Base-by-base conservation (phyloP, 1,284 basidiomycete genomes). In the Paramarasmius palmivorus region DNA sequence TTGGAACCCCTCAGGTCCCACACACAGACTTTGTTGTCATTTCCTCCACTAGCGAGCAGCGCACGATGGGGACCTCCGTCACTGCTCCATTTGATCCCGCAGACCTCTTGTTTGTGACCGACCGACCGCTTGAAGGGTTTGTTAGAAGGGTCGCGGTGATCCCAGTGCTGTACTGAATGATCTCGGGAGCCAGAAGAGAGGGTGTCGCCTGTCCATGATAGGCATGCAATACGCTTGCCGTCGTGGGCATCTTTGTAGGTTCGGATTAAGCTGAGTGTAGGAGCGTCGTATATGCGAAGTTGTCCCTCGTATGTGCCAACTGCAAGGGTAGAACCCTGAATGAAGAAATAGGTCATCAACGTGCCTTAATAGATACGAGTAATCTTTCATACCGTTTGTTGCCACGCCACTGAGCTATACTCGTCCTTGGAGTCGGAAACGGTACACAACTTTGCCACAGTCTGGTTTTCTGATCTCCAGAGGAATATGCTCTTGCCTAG, bases 11-110 rank as follows among this genome's bases (percentile, higher is more conserved):
- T 72, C 54, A 90, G 64, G 62, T 97, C 93, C 93, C 95, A 99
- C 49, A 99, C 92, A 63, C 93, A 93, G 9, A 99, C 88, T 73
- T 96, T 96, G 73, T 98, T 99, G 73, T 98, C 96, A 70, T 98
- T 99, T 0, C 96, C 96, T 1, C 96, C 96, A 57, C 90, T 94
- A 4, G 96, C 96, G 2, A 99, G 81, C 50, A 88, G 86, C 3
- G 79, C 77, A 15, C 10, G 9, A 49, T 79, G 73, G 32, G 71
- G 66, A 0, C 76, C 79, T 6, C 75, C 77, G 42, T 84, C 81
- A 2, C 78, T 74, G 62, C 91, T 95, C 95, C 95, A 99, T 57
- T 92, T 89, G 41, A 99, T 74, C 1, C 96, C 96, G 65, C 96
- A 98, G 3, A 99, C 93, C 68, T 98, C 96, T 66, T 98, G 96